Base-by-base conservation (phyloP, 306 rosid species). In the Clitoria ternatea region DNA sequence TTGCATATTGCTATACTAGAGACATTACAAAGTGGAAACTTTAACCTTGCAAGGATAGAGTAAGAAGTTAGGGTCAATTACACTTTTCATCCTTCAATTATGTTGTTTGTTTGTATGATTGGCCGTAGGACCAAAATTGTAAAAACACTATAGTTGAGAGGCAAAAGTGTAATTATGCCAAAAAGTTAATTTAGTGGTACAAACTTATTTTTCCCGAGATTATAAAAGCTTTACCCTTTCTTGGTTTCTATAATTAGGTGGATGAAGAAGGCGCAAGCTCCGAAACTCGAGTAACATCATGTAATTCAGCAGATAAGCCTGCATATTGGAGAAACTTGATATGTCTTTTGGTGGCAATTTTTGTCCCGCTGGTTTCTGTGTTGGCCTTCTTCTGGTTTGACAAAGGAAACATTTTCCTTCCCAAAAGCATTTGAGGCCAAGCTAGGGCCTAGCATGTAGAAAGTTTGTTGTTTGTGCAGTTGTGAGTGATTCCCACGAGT, bases 231-330 rank as follows among this genome's bases (percentile, higher is more conserved):
- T 40, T 17, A 55, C 11, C 15, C 12, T 44, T 32, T 35, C 40
- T 67, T 35, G 33, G 61, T 73, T 79, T 63, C 62, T 60, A 10
- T 72, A 56, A 69, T 53, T 85, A 86, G 95, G 88, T 69, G 74
- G 86, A 66, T 88, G 88, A 88, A 62, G 84, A 75, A 66, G 80
- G 67, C 35, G 66, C 76, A 65, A 75, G 72, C 37, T 29, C 52
- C 22, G 76, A 54, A 50, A 70, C 48, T 69, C 75, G 60, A 62
- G 63, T 15, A 49, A 65, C 77, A 15, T 39, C 66, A 63, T 70
- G 88, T 44, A 15, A 54, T 75, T 80, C 78, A 20, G 63, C 59
- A 62, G 53, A 62, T 33, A 77, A 44, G 48, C 64, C 68, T 59
- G 50, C 85, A 62, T 76, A 75, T 61, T 56, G 77, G 75, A 52